Evolutionary conservation across 352 stramenopile species (phyloP).

Genomic region (Globisporangium nunn): DNA sequence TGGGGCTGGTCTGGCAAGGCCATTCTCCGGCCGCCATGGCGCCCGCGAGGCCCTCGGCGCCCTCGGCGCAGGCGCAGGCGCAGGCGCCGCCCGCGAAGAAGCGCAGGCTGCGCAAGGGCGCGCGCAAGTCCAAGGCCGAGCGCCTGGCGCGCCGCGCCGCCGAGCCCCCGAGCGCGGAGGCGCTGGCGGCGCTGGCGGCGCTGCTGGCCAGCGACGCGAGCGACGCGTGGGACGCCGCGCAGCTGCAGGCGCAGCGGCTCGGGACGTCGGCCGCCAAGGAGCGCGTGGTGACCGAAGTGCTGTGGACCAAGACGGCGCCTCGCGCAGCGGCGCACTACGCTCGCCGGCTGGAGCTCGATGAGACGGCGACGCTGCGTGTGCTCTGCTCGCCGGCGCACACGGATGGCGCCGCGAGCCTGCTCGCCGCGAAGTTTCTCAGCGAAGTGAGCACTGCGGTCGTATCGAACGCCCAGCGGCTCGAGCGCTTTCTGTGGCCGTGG

Average conservation of each 20-base stretch:
- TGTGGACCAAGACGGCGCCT: conserved; percentile 28
- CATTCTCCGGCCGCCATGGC: too few species aligned
- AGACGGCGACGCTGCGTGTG: conserved; percentile 11
- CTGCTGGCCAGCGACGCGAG: conserved; percentile 7
- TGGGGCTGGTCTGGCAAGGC: neutral
- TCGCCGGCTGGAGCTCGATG: conserved; percentile 32
- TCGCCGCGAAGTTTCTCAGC: conserved; percentile 47
- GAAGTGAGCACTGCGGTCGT: conserved; percentile 34
- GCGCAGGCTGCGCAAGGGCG: conserved; percentile 22
- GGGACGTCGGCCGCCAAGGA: conserved; percentile 24
- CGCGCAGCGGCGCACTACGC: conserved; percentile 64
- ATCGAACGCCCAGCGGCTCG: conserved; percentile 24
- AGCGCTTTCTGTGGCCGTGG: conserved; percentile 56
- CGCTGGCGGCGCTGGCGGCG: conserved; percentile 3
- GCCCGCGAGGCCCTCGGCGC: too few species aligned
- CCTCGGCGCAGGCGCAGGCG: too few species aligned
- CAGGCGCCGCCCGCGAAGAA: conserved; percentile 5
- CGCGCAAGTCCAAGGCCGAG: conserved; percentile 28
- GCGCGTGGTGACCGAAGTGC: conserved; percentile 30
- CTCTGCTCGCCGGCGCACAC: neutral
- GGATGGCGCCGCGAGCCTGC: conserved; percentile 15
- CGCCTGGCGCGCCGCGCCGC: conserved; percentile 9
- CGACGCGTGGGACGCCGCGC: conserved; percentile 50
- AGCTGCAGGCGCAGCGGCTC: conserved; percentile 41
- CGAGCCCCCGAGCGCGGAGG: neutral